Percentiles rank a stretch among this genome's conserved stretches.
Conservation (phyloP, 805 yeast genomes). For the Metschnikowia cerradonensis region DNA sequence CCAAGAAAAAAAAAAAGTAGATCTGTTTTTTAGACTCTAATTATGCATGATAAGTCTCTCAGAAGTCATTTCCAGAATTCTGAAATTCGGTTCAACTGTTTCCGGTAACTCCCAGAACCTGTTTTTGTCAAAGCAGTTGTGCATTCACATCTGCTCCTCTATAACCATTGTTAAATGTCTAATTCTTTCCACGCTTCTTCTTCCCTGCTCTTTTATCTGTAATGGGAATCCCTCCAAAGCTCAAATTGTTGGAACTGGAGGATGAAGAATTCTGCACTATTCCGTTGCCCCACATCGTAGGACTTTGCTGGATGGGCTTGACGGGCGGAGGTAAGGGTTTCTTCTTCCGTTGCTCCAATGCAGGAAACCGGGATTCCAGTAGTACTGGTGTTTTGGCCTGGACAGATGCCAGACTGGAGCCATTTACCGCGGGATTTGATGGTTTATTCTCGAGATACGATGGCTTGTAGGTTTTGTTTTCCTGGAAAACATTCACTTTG, state of each 20-base stretch:
- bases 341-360: conserved; percentile 38
- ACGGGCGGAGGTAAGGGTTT: conserved; percentile 52
- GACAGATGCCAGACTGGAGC: conserved; percentile 2
- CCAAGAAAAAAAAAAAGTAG: too few species aligned
- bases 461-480: conserved; percentile 24
- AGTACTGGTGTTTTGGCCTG: conserved; percentile 22
- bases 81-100: too few species aligned
- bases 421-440: conserved; percentile 25
- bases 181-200: conserved; percentile 6
- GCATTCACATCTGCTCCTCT: background rate
- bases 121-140: too few species aligned
- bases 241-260: conserved; percentile 6
- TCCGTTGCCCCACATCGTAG: conserved; percentile 17
- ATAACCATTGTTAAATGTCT: background rate
- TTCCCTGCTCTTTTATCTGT: conserved; percentile 17
- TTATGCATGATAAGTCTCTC: too few species aligned
- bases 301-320: conserved; percentile 36
- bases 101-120: too few species aligned
- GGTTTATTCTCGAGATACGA: conserved; percentile 32
- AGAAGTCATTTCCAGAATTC: too few species aligned
- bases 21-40: too few species aligned
- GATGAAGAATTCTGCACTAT: conserved; percentile 5
- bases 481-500: conserved; percentile 16
- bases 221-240: conserved; percentile 18
- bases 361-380: conserved; percentile 44